Conservation (phyloP, 192 early-diverging fungal species). For the Radiomyces spectabilis region DNA sequence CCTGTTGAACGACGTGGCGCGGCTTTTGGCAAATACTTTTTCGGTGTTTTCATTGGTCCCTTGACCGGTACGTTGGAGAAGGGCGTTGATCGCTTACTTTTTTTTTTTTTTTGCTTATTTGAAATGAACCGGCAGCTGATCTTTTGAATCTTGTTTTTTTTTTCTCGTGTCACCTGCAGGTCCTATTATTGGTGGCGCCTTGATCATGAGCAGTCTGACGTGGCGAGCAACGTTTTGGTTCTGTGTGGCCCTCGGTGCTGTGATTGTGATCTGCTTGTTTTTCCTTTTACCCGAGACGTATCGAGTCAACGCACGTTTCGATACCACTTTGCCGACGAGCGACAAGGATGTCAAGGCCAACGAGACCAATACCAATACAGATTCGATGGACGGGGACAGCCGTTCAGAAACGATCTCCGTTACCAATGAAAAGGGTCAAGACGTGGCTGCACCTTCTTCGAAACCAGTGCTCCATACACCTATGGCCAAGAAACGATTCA, state of each 20-base stretch:
- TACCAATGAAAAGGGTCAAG: too few relatives aligned
- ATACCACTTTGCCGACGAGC: not conserved
- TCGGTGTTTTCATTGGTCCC: conserved; percentile 22
- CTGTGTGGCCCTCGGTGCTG: conserved; percentile 25
- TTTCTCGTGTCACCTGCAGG: too few relatives aligned
- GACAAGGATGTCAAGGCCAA: too few relatives aligned
- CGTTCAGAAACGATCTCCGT: too few relatives aligned
- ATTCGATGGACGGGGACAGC: too few relatives aligned
- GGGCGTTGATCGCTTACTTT: not conserved
- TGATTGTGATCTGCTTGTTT: conserved; percentile 26
- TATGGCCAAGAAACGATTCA: too few relatives aligned
- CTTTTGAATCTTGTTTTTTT: too few relatives aligned
- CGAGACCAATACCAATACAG: too few relatives aligned
- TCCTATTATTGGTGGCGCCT: conserved; percentile 39
- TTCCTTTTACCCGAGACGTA: conserved; percentile 38
- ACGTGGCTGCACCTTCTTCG: too few relatives aligned
- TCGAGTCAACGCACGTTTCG: conserved; percentile 16
- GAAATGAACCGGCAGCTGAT: too few relatives aligned
- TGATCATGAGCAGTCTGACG: conserved; percentile 24
- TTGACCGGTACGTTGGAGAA: not conserved
- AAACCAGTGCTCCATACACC: too few relatives aligned
- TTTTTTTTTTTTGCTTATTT: not conserved
- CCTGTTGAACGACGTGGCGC: conserved; percentile 17
- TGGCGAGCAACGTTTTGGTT: conserved; percentile 43
- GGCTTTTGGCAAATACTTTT: conserved; percentile 26